These are phyloP conservation scores for Thamnidium elegans DNA, from an alignment of 192 early-diverging fungal genomes.

Conservation along the genomic window DNA sequence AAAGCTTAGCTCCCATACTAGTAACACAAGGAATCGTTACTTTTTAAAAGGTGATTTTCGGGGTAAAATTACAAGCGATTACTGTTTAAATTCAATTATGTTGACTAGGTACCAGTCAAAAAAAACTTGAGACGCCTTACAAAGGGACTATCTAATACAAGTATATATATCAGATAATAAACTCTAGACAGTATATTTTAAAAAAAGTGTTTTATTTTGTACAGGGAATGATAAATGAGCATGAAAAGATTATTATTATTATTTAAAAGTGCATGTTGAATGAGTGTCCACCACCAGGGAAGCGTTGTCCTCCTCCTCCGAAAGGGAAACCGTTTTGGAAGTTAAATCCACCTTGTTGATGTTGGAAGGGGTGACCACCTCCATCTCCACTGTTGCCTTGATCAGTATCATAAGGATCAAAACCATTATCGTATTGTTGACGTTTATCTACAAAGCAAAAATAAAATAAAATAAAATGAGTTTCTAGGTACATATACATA, in stretches of 20 bases:
- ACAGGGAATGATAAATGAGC: too few relatives aligned
- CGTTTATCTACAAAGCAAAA: constrained; percentile 26
- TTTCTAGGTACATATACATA: background rate
- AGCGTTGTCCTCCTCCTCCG: background rate
- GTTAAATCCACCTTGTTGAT: constrained; percentile 44
- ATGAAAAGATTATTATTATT: background rate
- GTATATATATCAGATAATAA: too few relatives aligned
- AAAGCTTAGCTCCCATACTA: too few relatives aligned
- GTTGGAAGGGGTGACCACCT: constrained; percentile 44
- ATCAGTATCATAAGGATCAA: constrained; percentile 75
- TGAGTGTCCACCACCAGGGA: constrained; percentile 7
- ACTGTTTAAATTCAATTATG: too few relatives aligned
- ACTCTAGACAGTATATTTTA: too few relatives aligned
- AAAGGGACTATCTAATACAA: too few relatives aligned
- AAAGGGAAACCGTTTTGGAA: constrained; percentile 19
- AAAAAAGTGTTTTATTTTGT: too few relatives aligned
- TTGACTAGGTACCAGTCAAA: too few relatives aligned
- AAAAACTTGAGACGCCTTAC: too few relatives aligned
- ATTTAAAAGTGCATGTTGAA: constrained; percentile 14
- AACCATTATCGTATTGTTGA: constrained; percentile 68
- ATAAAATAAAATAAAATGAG: background rate
- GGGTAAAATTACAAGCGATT: too few relatives aligned
- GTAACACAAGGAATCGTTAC: too few relatives aligned
- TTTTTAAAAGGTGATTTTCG: too few relatives aligned
- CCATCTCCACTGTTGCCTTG: constrained; percentile 40